phyloP scores from a whole-genome alignment of 2,329 filamentous ascomycete species.

The Pezicula radicicola region DNA sequence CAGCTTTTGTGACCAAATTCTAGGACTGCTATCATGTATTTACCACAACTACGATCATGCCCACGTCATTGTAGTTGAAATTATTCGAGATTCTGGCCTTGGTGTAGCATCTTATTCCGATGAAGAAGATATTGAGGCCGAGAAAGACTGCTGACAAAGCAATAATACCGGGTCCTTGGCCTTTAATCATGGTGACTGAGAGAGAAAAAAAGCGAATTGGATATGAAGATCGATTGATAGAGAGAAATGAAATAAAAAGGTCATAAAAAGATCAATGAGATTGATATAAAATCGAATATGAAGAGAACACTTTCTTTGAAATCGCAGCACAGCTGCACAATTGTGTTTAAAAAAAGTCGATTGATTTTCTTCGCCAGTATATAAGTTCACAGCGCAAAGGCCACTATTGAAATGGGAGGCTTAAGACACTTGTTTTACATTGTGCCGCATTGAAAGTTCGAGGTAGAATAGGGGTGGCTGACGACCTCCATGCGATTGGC shows the following conservation, averaged over 20 bases:
- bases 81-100: slow-evolving; percentile 8
- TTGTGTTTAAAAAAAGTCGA: too few species aligned
- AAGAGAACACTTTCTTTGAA: too few species aligned
- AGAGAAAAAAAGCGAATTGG: background rate
- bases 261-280: too few species aligned
- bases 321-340: too few species aligned
- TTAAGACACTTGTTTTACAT: background rate
- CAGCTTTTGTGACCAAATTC: background rate
- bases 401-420: background rate
- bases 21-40: background rate
- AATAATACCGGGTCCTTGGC: slow-evolving; percentile 2
- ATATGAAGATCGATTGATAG: background rate
- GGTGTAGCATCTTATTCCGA: slow-evolving; percentile 11
- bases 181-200: background rate
- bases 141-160: slow-evolving; percentile 7
- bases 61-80: slow-evolving; percentile 15
- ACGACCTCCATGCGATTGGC: background rate
- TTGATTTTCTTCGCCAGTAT: background rate
- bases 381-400: background rate
- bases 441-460: background rate
- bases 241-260: background rate
- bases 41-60: slow-evolving; percentile 14
- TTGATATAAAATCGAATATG: too few species aligned
- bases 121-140: slow-evolving; percentile 8
- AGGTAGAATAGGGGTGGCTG: background rate